A percentile compares a stretch with the other conserved stretches of the same genome.
These are phyloP conservation scores for Halenospora varia DNA, from an alignment of 495 filamentous ascomycete genomes.

Conservation along the genomic window DNA sequence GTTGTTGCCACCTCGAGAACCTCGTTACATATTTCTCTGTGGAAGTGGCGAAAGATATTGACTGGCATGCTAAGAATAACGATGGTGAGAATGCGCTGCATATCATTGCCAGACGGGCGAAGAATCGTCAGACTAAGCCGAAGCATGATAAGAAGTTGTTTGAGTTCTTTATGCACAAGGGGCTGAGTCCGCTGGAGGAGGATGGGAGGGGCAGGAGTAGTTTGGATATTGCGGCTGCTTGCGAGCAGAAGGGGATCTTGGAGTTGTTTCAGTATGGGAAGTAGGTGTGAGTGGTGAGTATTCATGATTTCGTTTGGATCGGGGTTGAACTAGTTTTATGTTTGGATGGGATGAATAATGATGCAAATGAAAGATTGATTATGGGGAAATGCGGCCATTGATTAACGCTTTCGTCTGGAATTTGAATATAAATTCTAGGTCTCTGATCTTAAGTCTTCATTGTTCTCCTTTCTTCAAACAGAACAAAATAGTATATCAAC, in stretches of 20 bases:
- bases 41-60: neutral
- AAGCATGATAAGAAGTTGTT: conserved; percentile 22
- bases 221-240: conserved; percentile 21
- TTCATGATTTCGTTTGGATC: too few relatives aligned
- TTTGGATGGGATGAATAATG: too few relatives aligned
- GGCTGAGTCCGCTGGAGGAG: conserved; percentile 29
- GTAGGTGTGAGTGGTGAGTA: too few relatives aligned
- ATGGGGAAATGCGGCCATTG: too few relatives aligned
- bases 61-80: conserved; percentile 6
- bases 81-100: conserved; percentile 15
- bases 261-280: conserved; percentile 17
- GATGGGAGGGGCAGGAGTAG: conserved; percentile 28
- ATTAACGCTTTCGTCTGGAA: too few relatives aligned
- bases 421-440: too few relatives aligned
- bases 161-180: conserved; percentile 22
- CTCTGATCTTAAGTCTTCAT: too few relatives aligned
- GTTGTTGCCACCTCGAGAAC: conserved; percentile 6
- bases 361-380: too few relatives aligned
- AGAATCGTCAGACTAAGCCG: conserved; percentile 1
- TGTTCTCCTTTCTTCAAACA: too few relatives aligned
- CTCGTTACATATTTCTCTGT: neutral
- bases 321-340: too few relatives aligned
- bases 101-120: conserved; percentile 9
- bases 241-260: conserved; percentile 17
- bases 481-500: too few relatives aligned